These are phyloP conservation scores for Lactarius akahatsu DNA, from an alignment of 768 basidiomycete species.

Conservation along the genomic window DNA sequence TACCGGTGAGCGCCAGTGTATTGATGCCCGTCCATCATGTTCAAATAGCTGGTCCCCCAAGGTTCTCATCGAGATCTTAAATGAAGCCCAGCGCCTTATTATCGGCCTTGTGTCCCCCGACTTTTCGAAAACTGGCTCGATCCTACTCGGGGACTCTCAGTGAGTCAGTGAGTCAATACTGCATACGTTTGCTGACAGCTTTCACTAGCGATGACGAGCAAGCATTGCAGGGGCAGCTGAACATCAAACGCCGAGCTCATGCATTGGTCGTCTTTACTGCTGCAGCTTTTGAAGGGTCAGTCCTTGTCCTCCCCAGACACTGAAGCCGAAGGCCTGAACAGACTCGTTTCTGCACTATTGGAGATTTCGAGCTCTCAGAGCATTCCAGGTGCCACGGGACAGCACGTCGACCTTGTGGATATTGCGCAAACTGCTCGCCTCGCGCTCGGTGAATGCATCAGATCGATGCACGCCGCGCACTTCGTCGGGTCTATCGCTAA, in stretches of 20 bases:
- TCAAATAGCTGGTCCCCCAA: constrained; percentile 33
- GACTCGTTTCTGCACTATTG: constrained; percentile 51
- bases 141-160: constrained; percentile 59
- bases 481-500: constrained; percentile 59
- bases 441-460: constrained; percentile 39
- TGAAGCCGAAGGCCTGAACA: constrained; percentile 36
- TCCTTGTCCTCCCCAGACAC: constrained; percentile 29
- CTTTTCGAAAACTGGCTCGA: constrained; percentile 34
- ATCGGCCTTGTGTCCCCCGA: constrained; percentile 43
- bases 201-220: constrained; percentile 59
- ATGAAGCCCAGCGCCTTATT: constrained; percentile 63
- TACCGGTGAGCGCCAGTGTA: constrained; percentile 45
- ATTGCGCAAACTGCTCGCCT: constrained; percentile 25
- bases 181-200: constrained; percentile 5
- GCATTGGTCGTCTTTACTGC: constrained; percentile 67
- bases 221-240: constrained; percentile 42
- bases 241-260: constrained; percentile 60
- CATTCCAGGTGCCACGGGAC: constrained; percentile 34
- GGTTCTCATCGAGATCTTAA: constrained; percentile 63
- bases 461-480: constrained; percentile 64
- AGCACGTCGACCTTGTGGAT: constrained; percentile 17
- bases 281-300: constrained; percentile 44
- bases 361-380: constrained; percentile 43
- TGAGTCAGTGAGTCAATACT: constrained; percentile 37
- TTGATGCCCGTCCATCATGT: neutral